Evolutionary conservation across 2,329 filamentous ascomycete genomes (phyloP).

Genomic region (Pyricularia pennisetigena): DNA sequence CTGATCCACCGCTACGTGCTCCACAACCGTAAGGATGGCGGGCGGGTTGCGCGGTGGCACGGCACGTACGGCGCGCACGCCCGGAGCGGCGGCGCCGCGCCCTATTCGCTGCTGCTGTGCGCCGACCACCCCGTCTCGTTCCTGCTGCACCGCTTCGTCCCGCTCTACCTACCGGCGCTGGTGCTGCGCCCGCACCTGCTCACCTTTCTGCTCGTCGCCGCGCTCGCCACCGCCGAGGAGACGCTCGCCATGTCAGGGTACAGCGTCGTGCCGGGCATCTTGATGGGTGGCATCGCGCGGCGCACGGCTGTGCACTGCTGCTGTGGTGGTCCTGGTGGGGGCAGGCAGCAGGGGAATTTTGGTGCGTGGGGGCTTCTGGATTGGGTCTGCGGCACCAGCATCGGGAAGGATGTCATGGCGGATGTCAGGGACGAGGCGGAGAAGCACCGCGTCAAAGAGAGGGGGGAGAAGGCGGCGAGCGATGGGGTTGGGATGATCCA

Average conservation of each 20-base stretch:
- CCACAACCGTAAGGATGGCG: conserved; percentile 19
- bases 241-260: conserved; percentile 61
- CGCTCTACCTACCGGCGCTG: conserved; percentile 55
- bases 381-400: conserved; percentile 46
- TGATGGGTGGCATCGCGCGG: conserved; percentile 37
- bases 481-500: conserved; percentile 22
- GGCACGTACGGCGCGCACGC: conserved; percentile 39
- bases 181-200: conserved; percentile 60
- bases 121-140: conserved; percentile 61
- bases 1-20: conserved; percentile 63
- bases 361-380: conserved; percentile 54
- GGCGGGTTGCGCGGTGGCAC: conserved; percentile 20
- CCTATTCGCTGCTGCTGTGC: conserved; percentile 52
- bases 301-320: conserved; percentile 25
- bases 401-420: conserved; percentile 41
- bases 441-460: conserved; percentile 41
- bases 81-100: conserved; percentile 33
- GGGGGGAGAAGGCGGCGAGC: conserved; percentile 22
- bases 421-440: conserved; percentile 46
- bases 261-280: conserved; percentile 41
- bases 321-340: conserved; percentile 15
- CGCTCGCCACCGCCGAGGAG: conserved; percentile 55
- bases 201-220: conserved; percentile 58
- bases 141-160: conserved; percentile 52
- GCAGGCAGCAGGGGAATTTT: conserved; percentile 42